Evolutionary conservation across 1,284 basidiomycete species (phyloP).

Genomic region (Cutaneotrichosporon daszewskae): DNA sequence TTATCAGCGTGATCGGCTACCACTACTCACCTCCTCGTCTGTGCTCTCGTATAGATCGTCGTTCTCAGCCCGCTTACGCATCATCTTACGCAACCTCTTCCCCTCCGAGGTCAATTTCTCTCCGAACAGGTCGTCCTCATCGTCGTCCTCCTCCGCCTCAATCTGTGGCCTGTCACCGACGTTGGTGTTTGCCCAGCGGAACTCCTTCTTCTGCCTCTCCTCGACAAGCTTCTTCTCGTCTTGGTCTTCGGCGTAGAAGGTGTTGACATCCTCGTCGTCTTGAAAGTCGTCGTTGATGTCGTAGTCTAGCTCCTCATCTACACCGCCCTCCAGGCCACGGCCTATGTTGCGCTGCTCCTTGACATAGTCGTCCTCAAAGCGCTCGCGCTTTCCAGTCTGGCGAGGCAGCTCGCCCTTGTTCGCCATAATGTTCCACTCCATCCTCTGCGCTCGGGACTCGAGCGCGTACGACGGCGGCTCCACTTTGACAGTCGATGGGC

Average conservation of each 20-base stretch:
- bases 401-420: conserved; percentile 16
- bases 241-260: conserved; percentile 41
- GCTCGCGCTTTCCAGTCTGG: neutral
- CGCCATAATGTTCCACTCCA: conserved; percentile 26
- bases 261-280: conserved; percentile 44
- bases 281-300: conserved; percentile 43
- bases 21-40: conserved; percentile 3
- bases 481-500: conserved; percentile 14
- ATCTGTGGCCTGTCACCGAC: conserved; percentile 42
- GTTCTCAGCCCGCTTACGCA: conserved; percentile 27
- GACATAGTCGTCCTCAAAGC: conserved; percentile 27
- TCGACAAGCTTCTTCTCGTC: conserved; percentile 33
- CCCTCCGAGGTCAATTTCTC: conserved; percentile 33
- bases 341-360: conserved; percentile 32
- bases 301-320: conserved; percentile 43
- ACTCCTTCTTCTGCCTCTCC: conserved; percentile 40
- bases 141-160: conserved; percentile 22
- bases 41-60: conserved; percentile 14
- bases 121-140: conserved; percentile 34
- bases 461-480: conserved; percentile 1
- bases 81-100: conserved; percentile 30
- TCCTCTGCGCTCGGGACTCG: conserved; percentile 23
- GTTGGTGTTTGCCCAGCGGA: conserved; percentile 37
- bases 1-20: conserved; percentile 4
- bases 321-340: conserved; percentile 38